Evolutionary conservation across 129 eudicot genomes (phyloP).

Genomic region (Escallonia herrerae): DNA sequence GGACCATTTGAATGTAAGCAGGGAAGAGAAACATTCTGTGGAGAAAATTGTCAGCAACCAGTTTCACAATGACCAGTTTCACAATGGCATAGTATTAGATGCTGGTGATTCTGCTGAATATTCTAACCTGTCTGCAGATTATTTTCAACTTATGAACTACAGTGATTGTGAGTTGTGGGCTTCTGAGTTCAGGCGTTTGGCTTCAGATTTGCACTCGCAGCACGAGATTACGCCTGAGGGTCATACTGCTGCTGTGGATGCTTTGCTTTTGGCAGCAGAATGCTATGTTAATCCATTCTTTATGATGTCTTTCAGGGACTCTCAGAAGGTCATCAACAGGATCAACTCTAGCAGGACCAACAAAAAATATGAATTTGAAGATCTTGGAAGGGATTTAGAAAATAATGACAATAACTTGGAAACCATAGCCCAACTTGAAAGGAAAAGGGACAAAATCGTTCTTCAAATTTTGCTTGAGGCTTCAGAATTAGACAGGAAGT

Average conservation of each 20-base stretch:
- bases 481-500: slow-evolving; percentile 62
- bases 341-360: slow-evolving; percentile 11
- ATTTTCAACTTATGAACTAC: slow-evolving; percentile 67
- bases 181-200: slow-evolving; percentile 74
- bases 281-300: slow-evolving; percentile 84
- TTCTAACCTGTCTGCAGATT: slow-evolving; percentile 53
- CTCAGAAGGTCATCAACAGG: slow-evolving; percentile 17
- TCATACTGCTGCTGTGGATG: slow-evolving; percentile 78
- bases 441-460: slow-evolving; percentile 74
- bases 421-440: slow-evolving; percentile 57
- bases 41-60: slow-evolving; percentile 19
- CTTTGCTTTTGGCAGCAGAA: slow-evolving; percentile 90
- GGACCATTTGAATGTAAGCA: slow-evolving; percentile 17
- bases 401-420: slow-evolving; percentile 48
- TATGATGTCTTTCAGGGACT: slow-evolving; percentile 44
- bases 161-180: slow-evolving; percentile 78
- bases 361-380: slow-evolving; percentile 32
- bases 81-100: slow-evolving; percentile 12
- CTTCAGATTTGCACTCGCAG: slow-evolving; percentile 69
- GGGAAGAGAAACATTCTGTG: slow-evolving; percentile 25
- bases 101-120: slow-evolving; percentile 24
- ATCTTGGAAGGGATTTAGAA: slow-evolving; percentile 39
- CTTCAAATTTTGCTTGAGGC: slow-evolving; percentile 88
- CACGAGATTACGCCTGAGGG: slow-evolving; percentile 48
- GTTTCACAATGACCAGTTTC: no score